These are phyloP conservation scores for Pleurotus citrinopileatus DNA, from an alignment of 768 basidiomycete species.

Conservation along the genomic window DNA sequence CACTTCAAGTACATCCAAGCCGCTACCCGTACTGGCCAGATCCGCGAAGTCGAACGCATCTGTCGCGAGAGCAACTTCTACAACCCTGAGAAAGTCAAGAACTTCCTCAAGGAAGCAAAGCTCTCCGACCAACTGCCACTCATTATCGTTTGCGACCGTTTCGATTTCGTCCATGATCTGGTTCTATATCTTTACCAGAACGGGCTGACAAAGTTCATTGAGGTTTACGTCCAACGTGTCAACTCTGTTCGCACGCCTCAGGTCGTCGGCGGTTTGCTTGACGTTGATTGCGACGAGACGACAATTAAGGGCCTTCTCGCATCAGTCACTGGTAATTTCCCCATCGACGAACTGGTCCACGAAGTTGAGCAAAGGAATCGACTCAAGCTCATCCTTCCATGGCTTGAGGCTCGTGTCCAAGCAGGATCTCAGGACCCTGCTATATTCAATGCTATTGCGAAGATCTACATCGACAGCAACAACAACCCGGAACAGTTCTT, in stretches of 20 bases:
- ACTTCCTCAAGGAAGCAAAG: constrained; percentile 99
- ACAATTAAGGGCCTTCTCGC: constrained; percentile 94
- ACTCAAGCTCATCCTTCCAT: constrained; percentile 94
- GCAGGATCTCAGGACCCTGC: constrained; percentile 93
- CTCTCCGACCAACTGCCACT: constrained; percentile 94
- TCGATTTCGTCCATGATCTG: constrained; percentile 99
- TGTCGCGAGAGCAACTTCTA: constrained; percentile 96
- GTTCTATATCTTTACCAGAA: constrained; percentile 99
- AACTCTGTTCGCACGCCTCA: constrained; percentile 97
- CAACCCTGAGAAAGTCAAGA: constrained; percentile 99
- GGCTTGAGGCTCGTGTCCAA: constrained; percentile 92
- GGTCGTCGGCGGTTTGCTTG: constrained; percentile 93
- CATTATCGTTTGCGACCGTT: constrained; percentile 99
- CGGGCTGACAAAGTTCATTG: constrained; percentile 93
- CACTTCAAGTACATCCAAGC: constrained; percentile 99
- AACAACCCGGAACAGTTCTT: constrained; percentile 97
- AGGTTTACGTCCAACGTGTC: constrained; percentile 99
- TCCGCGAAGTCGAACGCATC: constrained; percentile 98
- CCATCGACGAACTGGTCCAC: constrained; percentile 94
- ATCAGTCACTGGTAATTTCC: constrained; percentile 95
- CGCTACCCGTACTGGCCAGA: constrained; percentile 95
- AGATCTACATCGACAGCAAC: constrained; percentile 98
- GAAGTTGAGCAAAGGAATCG: constrained; percentile 97
- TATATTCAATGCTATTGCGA: constrained; percentile 95
- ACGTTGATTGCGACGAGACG: constrained; percentile 96